Conservation (phyloP, 257 asterid genomes). For the Solanum sitiens region DNA sequence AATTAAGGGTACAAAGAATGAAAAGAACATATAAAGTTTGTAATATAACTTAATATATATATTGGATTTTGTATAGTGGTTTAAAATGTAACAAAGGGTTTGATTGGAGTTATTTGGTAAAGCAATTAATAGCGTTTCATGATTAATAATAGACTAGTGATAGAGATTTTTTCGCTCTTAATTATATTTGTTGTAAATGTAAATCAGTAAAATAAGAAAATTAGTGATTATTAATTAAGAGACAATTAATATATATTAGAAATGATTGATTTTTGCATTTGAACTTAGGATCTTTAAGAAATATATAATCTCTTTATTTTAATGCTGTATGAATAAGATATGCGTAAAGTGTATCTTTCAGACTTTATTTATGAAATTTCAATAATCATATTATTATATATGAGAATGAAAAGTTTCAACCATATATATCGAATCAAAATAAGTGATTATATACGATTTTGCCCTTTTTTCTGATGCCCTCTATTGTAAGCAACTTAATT, state of each 20-base stretch:
- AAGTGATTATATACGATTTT: not conserved
- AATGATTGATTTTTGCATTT: too few species aligned
- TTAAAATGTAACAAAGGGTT: not conserved
- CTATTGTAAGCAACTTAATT: not conserved
- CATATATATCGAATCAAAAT: not conserved
- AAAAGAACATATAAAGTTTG: not conserved
- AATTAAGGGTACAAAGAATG: not conserved
- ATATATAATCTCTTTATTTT: too few species aligned
- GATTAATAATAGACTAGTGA: not conserved
- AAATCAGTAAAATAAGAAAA: not conserved
- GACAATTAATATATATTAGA: too few species aligned
- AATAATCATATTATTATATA: too few species aligned
- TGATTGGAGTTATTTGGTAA: not conserved
- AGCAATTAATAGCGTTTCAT: not conserved
- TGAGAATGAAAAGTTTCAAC: not conserved
- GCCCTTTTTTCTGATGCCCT: not conserved
- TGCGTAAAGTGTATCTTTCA: not conserved
- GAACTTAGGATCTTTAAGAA: too few species aligned
- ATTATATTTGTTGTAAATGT: not conserved
- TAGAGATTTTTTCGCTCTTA: not conserved
- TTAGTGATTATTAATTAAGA: not conserved
- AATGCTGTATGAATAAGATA: not conserved
- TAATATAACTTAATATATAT: not conserved
- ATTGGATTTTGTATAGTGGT: not conserved
- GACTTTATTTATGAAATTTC: too few species aligned